phyloP scores from a whole-genome alignment of 2,329 filamentous ascomycete species.

The Arachnopeziza araneosa region DNA sequence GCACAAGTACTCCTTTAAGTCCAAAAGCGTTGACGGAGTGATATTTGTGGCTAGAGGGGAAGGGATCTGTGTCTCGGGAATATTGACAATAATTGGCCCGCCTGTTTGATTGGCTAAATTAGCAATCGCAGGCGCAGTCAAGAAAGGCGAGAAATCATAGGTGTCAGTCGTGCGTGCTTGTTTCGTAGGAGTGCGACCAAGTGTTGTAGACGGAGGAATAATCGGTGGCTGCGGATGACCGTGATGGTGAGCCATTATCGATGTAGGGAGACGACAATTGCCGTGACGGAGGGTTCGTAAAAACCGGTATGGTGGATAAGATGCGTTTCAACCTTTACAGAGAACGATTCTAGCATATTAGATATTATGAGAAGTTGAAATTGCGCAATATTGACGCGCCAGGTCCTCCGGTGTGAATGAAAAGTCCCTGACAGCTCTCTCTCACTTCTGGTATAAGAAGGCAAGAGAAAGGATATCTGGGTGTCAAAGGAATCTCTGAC shows the following conservation, averaged over 20 bases:
- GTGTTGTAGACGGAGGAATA: no score
- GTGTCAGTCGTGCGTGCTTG: background rate
- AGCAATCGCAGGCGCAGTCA: constrained; percentile 11
- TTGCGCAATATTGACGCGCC: no score
- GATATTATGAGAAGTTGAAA: no score
- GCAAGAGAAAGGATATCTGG: background rate
- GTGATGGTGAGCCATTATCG: background rate
- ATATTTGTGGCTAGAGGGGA: constrained; percentile 20
- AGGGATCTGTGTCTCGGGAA: constrained; percentile 15
- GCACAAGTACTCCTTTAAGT: constrained; percentile 8
- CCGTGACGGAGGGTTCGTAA: background rate
- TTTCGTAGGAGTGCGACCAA: no score
- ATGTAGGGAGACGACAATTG: background rate
- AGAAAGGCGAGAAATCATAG: constrained; percentile 16
- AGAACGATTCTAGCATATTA: no score
- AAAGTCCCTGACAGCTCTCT: background rate
- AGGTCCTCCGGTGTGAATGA: no score
- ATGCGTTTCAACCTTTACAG: background rate
- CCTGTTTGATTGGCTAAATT: background rate
- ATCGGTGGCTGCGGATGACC: background rate
- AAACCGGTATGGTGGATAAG: background rate
- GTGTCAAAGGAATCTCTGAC: background rate
- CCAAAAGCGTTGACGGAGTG: constrained; percentile 4
- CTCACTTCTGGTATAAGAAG: background rate
- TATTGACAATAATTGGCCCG: constrained; percentile 12